Percentiles rank a stretch among this genome's conserved stretches.
phyloP scores from a whole-genome alignment of 169 alveolate genomes.

The Cryptosporidium sp. region DNA sequence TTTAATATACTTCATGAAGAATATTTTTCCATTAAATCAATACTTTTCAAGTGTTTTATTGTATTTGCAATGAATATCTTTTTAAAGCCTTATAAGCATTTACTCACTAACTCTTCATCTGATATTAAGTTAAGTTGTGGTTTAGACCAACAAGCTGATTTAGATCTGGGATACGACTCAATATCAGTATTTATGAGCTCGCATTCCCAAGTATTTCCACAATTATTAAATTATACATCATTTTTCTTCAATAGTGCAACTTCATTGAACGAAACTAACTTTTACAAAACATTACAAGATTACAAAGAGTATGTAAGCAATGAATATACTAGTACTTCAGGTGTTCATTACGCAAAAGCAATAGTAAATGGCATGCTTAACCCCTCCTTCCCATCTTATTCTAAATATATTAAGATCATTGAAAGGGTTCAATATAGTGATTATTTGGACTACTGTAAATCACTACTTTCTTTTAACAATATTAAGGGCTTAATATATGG shows the following conservation, averaged over 20 bases:
- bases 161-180: slow-evolving; percentile 48
- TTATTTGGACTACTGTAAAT: slow-evolving; percentile 28
- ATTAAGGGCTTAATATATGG: slow-evolving; percentile 52
- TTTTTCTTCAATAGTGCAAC: slow-evolving; percentile 31
- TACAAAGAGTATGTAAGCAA: slow-evolving; percentile 10
- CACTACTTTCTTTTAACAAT: slow-evolving; percentile 18
- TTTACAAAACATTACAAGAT: background rate
- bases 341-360: slow-evolving; percentile 24
- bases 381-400: slow-evolving; percentile 37
- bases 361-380: slow-evolving; percentile 31
- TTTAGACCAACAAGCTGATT: background rate
- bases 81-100: slow-evolving; percentile 23
- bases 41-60: slow-evolving; percentile 49
- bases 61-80: slow-evolving; percentile 44
- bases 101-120: background rate
- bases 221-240: slow-evolving; percentile 28
- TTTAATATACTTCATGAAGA: slow-evolving; percentile 20
- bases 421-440: slow-evolving; percentile 1
- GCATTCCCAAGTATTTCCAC: slow-evolving; percentile 43
- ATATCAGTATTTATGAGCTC: slow-evolving; percentile 10
- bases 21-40: slow-evolving; percentile 38
- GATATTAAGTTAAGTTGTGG: slow-evolving; percentile 27
- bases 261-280: slow-evolving; percentile 8
- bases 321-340: slow-evolving; percentile 31
- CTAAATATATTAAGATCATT: slow-evolving; percentile 13